Evolutionary conservation across 257 asterid species (phyloP), one percentile per base, ranked within the genome.

Genomic region (Fraxinus quadrangulata): DNA sequence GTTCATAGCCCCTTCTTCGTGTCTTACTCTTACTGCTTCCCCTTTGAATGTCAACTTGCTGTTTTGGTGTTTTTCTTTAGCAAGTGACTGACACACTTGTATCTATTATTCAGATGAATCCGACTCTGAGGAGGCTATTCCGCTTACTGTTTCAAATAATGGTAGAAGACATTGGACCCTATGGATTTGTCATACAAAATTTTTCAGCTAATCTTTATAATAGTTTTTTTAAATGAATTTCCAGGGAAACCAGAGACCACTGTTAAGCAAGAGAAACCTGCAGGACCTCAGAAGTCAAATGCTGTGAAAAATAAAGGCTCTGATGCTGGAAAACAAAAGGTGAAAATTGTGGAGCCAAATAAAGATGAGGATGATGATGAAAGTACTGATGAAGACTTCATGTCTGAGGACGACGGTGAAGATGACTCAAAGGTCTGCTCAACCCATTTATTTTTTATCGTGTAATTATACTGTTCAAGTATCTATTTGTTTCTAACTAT

Each of bases 401-500:
- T 85, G 91, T 87, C 88, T 36, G 93, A 91, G 70, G 92, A 88
- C 67, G 92, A 74, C 17, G 90, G 73, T 24, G 92, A 89, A 71
- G 92, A 74, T 12, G 92, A 73, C 37, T 82, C 88, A 36, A 81
- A 80, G 89, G 92, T 84, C 82, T 17, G n/a, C 16, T 10, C 36
- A 16, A 24, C 34, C 24, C 68, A 61, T 54, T n/a, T n/a, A n/a
- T 54, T n/a, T 30, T 72, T 54, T 54, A 17, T 5, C 65, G n/a
- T 54, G 65, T 54, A 54, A 54, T 19, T 54, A 17, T 54, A 0
- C 56, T 47, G 65, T 54, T 54, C n/a, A 1, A 19, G 10, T 54
- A n/a, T 54, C 65, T n/a, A 54, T 54, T 19, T 54, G 56, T 47
- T 16, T 4, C 56, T 47, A 47, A 47, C 3, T 14, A 47, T 14